These are phyloP conservation scores for Monosporozyma unispora DNA, from an alignment of 805 yeast genomes.

Conservation along the genomic window DNA sequence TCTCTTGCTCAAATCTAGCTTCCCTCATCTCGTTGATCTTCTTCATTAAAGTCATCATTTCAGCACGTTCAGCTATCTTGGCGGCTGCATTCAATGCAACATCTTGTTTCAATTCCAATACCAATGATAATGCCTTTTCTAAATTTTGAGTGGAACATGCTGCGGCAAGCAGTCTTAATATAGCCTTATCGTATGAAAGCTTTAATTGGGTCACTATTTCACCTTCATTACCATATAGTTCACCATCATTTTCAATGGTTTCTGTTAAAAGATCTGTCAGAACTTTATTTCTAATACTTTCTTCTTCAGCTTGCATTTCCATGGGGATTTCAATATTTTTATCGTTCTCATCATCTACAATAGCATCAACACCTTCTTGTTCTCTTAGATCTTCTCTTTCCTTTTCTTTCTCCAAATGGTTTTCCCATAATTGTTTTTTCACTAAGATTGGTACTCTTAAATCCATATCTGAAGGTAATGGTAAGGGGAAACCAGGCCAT, in stretches of 20 bases:
- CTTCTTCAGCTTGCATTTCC: slow-evolving; percentile 47
- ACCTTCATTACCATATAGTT: slow-evolving; percentile 36
- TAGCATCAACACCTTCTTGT: slow-evolving; percentile 1
- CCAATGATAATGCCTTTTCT: slow-evolving; percentile 62
- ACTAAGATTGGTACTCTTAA: slow-evolving; percentile 52
- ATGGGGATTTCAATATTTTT: slow-evolving; percentile 21
- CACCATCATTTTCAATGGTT: slow-evolving; percentile 39
- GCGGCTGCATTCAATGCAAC: slow-evolving; percentile 77
- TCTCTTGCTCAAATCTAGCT: slow-evolving; percentile 24
- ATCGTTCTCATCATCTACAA: slow-evolving; percentile 12
- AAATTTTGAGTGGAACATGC: slow-evolving; percentile 61
- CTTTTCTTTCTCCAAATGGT: slow-evolving; percentile 21
- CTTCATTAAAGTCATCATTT: slow-evolving; percentile 42
- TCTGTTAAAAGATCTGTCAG: slow-evolving; percentile 57
- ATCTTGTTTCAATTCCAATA: slow-evolving; percentile 59
- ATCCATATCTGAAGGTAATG: slow-evolving; percentile 73
- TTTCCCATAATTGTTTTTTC: slow-evolving; percentile 25
- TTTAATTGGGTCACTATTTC: slow-evolving; percentile 48
- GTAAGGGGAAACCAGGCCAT: slow-evolving; percentile 77
- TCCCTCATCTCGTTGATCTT: slow-evolving; percentile 49
- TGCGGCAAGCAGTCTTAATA: slow-evolving; percentile 65
- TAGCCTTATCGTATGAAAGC: slow-evolving; percentile 59
- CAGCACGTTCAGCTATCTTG: slow-evolving; percentile 72
- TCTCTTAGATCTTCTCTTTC: slow-evolving; percentile 22
- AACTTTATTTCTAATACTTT: slow-evolving; percentile 48